A percentile compares a stretch with the other conserved stretches of the same genome.
Conservation (phyloP, 2,329 filamentous ascomycete genomes). For the Calonectria multiphialidica region DNA sequence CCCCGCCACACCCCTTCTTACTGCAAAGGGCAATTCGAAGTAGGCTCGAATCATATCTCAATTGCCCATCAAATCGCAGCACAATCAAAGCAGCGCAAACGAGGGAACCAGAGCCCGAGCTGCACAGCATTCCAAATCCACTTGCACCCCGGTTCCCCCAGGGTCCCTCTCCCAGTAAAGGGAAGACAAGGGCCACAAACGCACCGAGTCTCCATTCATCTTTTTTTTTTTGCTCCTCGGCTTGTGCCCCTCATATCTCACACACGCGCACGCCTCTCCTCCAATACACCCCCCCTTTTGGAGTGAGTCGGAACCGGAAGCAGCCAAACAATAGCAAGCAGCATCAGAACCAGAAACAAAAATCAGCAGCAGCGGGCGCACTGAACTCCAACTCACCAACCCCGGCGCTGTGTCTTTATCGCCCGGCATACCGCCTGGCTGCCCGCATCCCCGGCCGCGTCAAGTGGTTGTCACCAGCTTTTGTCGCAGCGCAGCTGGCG, state of each 20-base stretch:
- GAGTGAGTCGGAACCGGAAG: constrained; percentile 24
- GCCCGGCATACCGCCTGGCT: constrained; percentile 18
- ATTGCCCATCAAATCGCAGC: constrained; percentile 13
- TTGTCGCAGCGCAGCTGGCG: not conserved
- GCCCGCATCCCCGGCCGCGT: constrained; percentile 9
- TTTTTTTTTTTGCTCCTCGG: constrained; percentile 4
- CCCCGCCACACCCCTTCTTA: constrained; percentile 22
- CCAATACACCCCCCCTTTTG: constrained; percentile 23
- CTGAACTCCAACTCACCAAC: constrained; percentile 32
- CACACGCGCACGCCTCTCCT: constrained; percentile 5
- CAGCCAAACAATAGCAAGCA: constrained; percentile 31
- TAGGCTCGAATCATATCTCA: constrained; percentile 27
- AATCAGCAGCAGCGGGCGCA: constrained; percentile 35
- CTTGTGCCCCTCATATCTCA: constrained; percentile 10
- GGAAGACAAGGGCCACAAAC: constrained; percentile 17
- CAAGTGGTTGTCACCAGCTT: constrained; percentile 13
- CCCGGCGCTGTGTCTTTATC: constrained; percentile 36
- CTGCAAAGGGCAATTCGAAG: constrained; percentile 9
- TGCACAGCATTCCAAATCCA: constrained; percentile 32
- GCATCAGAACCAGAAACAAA: constrained; percentile 11
- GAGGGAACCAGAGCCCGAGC: constrained; percentile 23
- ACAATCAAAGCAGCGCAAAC: constrained; percentile 24
- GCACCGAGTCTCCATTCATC: constrained; percentile 13
- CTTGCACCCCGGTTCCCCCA: constrained; percentile 41
- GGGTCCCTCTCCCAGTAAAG: constrained; percentile 7